phyloP scores from a whole-genome alignment of 2,329 filamentous ascomycete genomes.

The Cladorrhinum sp. region DNA sequence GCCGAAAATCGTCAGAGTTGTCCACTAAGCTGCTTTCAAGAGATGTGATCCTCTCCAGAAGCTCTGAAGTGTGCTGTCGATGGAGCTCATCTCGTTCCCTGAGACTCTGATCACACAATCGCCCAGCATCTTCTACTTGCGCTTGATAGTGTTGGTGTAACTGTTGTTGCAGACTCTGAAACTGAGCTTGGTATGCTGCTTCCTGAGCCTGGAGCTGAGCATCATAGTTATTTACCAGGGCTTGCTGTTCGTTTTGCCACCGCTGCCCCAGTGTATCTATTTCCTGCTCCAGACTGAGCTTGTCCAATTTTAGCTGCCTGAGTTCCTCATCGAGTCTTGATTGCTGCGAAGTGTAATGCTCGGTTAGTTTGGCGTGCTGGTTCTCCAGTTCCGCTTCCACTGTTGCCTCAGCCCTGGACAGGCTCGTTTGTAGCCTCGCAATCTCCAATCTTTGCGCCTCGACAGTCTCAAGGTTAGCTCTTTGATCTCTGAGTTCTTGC shows the following conservation, averaged over 20 bases:
- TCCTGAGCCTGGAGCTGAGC: background rate
- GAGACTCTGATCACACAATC: too few relatives aligned
- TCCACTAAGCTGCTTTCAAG: conserved; percentile 25
- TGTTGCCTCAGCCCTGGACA: background rate
- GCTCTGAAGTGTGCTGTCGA: background rate
- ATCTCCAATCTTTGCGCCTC: background rate
- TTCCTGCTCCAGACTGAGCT: background rate
- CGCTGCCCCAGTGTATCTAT: background rate
- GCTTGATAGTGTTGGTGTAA: background rate
- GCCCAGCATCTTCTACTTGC: background rate
- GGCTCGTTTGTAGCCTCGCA: background rate
- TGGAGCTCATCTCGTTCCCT: background rate
- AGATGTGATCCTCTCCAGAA: conserved; percentile 17
- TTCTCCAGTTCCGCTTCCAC: background rate
- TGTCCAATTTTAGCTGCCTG: background rate
- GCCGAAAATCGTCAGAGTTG: conserved; percentile 28
- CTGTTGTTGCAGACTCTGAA: background rate
- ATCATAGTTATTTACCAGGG: background rate
- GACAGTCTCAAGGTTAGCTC: background rate
- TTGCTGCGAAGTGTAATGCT: background rate
- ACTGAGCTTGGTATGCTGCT: background rate
- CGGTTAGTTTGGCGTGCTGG: background rate
- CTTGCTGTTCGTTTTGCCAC: background rate
- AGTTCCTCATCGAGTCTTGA: background rate
- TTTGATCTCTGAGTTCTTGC: background rate